Conservation (phyloP, 495 filamentous ascomycete genomes). For the Trichoderma virens region DNA sequence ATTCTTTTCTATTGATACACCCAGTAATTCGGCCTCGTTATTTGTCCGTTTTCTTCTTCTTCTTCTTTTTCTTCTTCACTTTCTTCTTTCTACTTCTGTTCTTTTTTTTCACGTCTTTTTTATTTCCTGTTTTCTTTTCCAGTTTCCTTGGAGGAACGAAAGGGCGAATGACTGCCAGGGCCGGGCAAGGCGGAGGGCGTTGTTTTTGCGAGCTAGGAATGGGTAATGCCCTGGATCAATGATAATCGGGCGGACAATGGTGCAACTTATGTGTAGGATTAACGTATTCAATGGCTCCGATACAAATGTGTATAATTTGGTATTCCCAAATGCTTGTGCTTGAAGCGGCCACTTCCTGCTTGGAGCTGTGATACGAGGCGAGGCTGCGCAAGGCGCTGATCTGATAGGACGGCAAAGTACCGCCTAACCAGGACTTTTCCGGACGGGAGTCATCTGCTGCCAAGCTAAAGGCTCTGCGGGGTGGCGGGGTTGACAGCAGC, state of each 20-base stretch:
- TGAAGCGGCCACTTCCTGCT: too few species aligned
- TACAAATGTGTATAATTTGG: not conserved
- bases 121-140: conserved; percentile 13
- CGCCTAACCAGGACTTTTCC: too few species aligned
- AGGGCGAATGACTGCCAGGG: conserved; percentile 7
- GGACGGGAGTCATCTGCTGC: too few species aligned
- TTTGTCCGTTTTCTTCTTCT: conserved; percentile 16
- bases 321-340: too few species aligned
- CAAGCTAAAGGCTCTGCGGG: too few species aligned
- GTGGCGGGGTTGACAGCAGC: not conserved
- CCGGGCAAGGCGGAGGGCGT: not conserved
- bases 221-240: not conserved
- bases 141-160: not conserved
- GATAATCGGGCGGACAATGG: not conserved
- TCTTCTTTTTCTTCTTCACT: conserved; percentile 13
- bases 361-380: too few species aligned
- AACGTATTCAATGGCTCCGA: not conserved
- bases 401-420: too few species aligned
- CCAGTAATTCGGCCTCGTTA: conserved; percentile 19
- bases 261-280: not conserved
- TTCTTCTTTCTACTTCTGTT: conserved; percentile 15
- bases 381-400: too few species aligned
- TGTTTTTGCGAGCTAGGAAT: not conserved
- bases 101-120: conserved; percentile 11
- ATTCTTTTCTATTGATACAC: conserved; percentile 24